A percentile compares a stretch with the other conserved stretches of the same genome.
phyloP scores from a whole-genome alignment of 2,329 filamentous ascomycete species.

The Diaporthe vaccinii region DNA sequence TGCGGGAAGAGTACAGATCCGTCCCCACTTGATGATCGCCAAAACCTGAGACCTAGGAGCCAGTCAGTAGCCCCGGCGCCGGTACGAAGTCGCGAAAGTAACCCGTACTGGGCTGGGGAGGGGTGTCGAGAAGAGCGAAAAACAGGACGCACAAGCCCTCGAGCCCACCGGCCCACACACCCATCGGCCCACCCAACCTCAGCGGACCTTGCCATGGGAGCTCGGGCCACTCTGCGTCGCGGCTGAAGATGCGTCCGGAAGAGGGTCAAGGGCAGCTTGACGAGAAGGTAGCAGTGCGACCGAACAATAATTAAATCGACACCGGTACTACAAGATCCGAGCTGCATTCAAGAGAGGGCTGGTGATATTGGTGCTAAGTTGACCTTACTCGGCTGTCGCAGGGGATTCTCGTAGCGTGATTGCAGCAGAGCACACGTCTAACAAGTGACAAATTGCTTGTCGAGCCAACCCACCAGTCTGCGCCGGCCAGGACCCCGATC shows the following conservation, averaged over 20 bases:
- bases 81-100: constrained; percentile 25
- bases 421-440: neutral
- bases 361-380: neutral
- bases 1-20: constrained; percentile 37
- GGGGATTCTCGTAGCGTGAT: neutral
- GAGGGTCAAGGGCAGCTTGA: constrained; percentile 9
- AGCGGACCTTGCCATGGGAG: constrained; percentile 14
- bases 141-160: constrained; percentile 38
- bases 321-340: constrained; percentile 22
- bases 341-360: neutral
- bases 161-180: constrained; percentile 8
- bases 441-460: constrained; percentile 14
- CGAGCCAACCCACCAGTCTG: constrained; percentile 32
- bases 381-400: neutral
- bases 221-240: constrained; percentile 31
- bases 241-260: constrained; percentile 3
- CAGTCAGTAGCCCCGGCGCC: constrained; percentile 34
- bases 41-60: constrained; percentile 35
- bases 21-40: constrained; percentile 37
- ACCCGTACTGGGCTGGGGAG: constrained; percentile 19
- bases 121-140: constrained; percentile 31
- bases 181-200: constrained; percentile 16
- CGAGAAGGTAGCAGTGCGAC: constrained; percentile 11
- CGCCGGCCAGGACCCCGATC: constrained; percentile 20
- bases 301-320: constrained; percentile 25